phyloP scores from a whole-genome alignment of 208 protist genomes.

The Paratrypanosoma confusum region DNA sequence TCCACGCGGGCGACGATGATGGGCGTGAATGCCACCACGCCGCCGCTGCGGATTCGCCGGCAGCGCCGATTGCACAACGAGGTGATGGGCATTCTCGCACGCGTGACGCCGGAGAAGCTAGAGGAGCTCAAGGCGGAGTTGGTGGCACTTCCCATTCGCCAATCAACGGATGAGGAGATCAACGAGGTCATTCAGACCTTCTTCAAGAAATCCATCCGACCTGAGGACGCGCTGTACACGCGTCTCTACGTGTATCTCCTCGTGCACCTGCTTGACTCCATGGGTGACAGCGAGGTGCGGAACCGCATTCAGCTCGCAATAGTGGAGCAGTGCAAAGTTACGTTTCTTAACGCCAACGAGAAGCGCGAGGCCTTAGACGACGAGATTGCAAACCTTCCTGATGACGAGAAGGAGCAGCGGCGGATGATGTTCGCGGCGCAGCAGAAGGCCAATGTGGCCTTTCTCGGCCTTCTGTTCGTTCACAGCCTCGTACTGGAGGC shows the following conservation, averaged over 20 bases:
- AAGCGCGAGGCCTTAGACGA: conserved; percentile 30
- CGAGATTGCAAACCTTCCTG: conserved; percentile 25
- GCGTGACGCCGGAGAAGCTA: conserved; percentile 59
- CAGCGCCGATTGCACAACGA: conserved; percentile 79
- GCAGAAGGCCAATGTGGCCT: conserved; percentile 81
- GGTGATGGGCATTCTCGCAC: conserved; percentile 77
- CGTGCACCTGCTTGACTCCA: conserved; percentile 45
- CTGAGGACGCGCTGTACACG: conserved; percentile 65
- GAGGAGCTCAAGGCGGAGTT: conserved; percentile 65
- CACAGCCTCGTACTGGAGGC: conserved; percentile 37
- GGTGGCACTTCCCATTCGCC: conserved; percentile 64
- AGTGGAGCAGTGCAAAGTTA: conserved; percentile 55
- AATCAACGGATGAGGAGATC: conserved; percentile 78
- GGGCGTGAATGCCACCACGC: conserved; percentile 35
- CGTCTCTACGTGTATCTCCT: conserved; percentile 74
- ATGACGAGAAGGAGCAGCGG: conserved; percentile 47
- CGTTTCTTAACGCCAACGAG: conserved; percentile 45
- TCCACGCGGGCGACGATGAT: conserved; percentile 63
- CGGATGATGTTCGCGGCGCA: conserved; percentile 51
- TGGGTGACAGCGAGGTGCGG: conserved; percentile 53
- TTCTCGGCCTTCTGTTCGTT: conserved; percentile 68
- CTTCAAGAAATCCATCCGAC: conserved; percentile 76
- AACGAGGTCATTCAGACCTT: conserved; percentile 71
- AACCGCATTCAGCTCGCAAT: conserved; percentile 58
- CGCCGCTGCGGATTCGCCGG: conserved; percentile 38